Evolutionary conservation across 768 basidiomycete genomes (phyloP).

Genomic region (Russula emetica): DNA sequence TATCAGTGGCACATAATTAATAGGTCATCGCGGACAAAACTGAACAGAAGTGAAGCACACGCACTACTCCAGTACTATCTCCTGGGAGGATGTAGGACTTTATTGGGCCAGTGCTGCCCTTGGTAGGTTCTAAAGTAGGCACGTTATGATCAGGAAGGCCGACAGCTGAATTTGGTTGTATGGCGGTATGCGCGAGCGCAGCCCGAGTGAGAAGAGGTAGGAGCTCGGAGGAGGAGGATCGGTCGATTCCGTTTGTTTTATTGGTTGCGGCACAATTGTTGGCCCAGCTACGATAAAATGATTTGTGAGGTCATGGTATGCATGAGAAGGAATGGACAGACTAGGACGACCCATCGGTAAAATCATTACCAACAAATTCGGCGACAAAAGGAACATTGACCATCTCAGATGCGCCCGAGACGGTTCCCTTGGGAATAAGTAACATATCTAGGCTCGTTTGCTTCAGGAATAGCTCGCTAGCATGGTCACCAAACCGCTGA

Average conservation of each 20-base stretch:
- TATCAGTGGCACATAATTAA: conserved; percentile 28
- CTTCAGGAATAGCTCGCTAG: conserved; percentile 49
- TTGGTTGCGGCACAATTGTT: conserved; percentile 53
- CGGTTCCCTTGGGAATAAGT: conserved; percentile 46
- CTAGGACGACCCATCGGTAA: conserved; percentile 52
- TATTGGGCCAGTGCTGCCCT: conserved; percentile 49
- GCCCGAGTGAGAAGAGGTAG: conserved; percentile 35
- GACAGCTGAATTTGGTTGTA: conserved; percentile 35
- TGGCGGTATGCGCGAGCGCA: background rate
- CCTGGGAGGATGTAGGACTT: conserved; percentile 54
- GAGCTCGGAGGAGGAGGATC: conserved; percentile 9
- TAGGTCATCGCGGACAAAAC: background rate
- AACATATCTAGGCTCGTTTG: conserved; percentile 46
- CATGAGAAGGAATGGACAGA: conserved; percentile 33
- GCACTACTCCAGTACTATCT: conserved; percentile 55
- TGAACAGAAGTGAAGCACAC: conserved; percentile 26
- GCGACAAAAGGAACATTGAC: conserved; percentile 53
- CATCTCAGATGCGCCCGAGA: conserved; percentile 39
- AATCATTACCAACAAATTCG: conserved; percentile 42
- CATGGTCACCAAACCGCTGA: conserved; percentile 55
- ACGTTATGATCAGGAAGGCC: conserved; percentile 46
- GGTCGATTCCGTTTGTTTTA: conserved; percentile 50
- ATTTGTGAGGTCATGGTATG: background rate
- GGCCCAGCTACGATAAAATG: conserved; percentile 43
- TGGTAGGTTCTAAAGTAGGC: conserved; percentile 44